Evolutionary conservation across 2,329 filamentous ascomycete species (phyloP), one percentile per base, ranked within the genome.

Genomic region (Sclerotinia glacialis): DNA sequence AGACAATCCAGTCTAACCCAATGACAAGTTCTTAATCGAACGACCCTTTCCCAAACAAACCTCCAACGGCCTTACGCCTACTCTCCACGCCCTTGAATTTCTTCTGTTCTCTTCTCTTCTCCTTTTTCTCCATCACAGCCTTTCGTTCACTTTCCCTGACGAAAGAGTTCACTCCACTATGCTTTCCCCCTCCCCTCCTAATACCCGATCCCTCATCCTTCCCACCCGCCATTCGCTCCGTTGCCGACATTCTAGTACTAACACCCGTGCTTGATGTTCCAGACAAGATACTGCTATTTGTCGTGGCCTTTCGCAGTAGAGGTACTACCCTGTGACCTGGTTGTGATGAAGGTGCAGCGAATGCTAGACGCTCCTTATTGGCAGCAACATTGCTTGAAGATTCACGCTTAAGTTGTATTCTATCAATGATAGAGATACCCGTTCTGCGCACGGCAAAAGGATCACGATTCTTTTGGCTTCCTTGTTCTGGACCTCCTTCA

Each of bases 271-370:
- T 77, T 11, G 76, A 75, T 44, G 75, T 76, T 3, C 37, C 56
- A 5, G 68, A 69, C n/a, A 74, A 64, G 16, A 78, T 69, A 59
- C 79, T 82, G 21, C 83, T 78, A 34, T 88, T 88, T 16, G 88
- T 89, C 0, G 91, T 94, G 5, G 90, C 90, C 40, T 90, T 85
- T 34, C 91, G 85, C 23, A 95, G 83, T 26, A 95, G 81, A 0
- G 85, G 83, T 0, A 91, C 91, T 1, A 91, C 85, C 72, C 86
- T 88, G 83, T 92, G 91, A 0, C 80, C 79, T 4, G 75, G 73
- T 14, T 75, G 69, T 67, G 77, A 71, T 3, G 78, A 73, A 7
- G 78, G 75, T 2, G 80, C 77, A n/a, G 74, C 71, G 75, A 91
- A 91, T 3, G 88, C 88, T 67, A 89, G 79, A 28, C 82, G 83